Conservation (phyloP, 2,329 filamentous ascomycete species). For the Elsinoe fawcettii region DNA sequence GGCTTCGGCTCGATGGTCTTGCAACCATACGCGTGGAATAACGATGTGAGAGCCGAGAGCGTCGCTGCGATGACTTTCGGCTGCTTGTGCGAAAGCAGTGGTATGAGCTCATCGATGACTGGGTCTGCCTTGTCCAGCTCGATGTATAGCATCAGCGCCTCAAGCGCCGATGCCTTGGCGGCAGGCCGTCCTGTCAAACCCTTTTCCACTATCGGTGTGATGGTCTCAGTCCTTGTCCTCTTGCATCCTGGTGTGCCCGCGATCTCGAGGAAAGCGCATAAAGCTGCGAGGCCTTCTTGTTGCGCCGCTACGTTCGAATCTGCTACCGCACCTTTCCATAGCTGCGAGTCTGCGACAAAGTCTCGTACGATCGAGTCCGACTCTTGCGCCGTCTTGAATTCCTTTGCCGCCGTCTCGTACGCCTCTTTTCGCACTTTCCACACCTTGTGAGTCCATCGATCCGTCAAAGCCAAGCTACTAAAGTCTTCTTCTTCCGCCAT, state of each 20-base stretch:
- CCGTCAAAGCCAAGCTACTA: conserved; percentile 65
- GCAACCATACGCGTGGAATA: conserved; percentile 91
- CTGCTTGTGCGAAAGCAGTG: conserved; percentile 75
- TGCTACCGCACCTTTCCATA: conserved; percentile 88
- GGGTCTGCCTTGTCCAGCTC: conserved; percentile 81
- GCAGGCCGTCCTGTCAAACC: conserved; percentile 82
- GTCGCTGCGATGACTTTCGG: conserved; percentile 78
- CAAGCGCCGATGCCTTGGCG: conserved; percentile 78
- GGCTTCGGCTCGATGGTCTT: conserved; percentile 91
- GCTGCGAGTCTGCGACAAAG: conserved; percentile 71
- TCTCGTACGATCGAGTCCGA: conserved; percentile 77
- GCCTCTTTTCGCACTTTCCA: conserved; percentile 97
- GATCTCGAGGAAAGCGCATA: conserved; percentile 89
- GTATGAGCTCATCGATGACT: conserved; percentile 82
- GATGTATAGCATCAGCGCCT: conserved; percentile 79
- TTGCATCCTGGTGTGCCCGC: conserved; percentile 68
- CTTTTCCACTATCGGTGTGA: conserved; percentile 81
- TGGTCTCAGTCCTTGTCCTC: conserved; percentile 65
- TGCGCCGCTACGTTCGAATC: conserved; percentile 97
- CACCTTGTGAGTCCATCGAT: conserved; percentile 81
- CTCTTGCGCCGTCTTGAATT: conserved; percentile 78
- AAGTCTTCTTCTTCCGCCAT: conserved; percentile 86
- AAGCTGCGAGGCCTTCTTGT: conserved; percentile 78
- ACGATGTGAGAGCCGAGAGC: conserved; percentile 66
- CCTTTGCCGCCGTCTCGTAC: conserved; percentile 85